Evolutionary conservation across 768 basidiomycete genomes (phyloP).

Genomic region (Lentinula sp.): DNA sequence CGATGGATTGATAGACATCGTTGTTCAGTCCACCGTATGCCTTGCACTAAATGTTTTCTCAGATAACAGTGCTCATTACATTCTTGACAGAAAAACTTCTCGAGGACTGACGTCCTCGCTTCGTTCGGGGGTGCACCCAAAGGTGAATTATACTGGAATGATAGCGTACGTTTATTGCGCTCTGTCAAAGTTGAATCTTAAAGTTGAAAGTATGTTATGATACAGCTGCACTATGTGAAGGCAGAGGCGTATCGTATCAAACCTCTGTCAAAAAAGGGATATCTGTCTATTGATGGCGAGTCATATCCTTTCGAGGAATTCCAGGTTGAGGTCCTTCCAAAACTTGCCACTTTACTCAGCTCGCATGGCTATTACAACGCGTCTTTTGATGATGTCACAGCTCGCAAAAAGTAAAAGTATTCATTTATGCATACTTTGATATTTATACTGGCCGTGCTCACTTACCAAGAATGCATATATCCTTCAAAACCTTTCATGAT

Average conservation of each 20-base stretch:
- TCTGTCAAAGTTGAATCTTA: constrained; percentile 5
- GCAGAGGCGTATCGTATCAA: constrained; percentile 69
- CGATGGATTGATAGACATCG: constrained; percentile 73
- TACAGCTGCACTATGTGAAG: constrained; percentile 66
- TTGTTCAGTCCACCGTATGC: constrained; percentile 56
- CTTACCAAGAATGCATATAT: too few relatives aligned
- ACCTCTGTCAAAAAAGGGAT: constrained; percentile 47
- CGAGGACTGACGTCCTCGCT: constrained; percentile 4
- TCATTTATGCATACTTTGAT: too few relatives aligned
- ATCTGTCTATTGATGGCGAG: constrained; percentile 76
- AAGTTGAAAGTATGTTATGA: neutral
- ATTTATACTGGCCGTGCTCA: too few relatives aligned
- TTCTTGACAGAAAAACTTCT: neutral
- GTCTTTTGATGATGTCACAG: constrained; percentile 28
- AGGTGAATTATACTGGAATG: constrained; percentile 9
- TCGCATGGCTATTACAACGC: constrained; percentile 54
- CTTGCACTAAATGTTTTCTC: neutral
- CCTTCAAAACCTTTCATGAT: too few relatives aligned
- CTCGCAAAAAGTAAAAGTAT: neutral
- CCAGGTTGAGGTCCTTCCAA: constrained; percentile 70
- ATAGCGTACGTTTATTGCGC: constrained; percentile 1
- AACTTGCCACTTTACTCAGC: constrained; percentile 61
- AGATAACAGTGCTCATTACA: neutral
- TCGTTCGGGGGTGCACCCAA: constrained; percentile 11
- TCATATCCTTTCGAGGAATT: constrained; percentile 66